Percentiles rank a stretch among this genome's conserved stretches.
phyloP scores from a whole-genome alignment of 2,329 filamentous ascomycete genomes.

The Botryotinia convoluta region DNA sequence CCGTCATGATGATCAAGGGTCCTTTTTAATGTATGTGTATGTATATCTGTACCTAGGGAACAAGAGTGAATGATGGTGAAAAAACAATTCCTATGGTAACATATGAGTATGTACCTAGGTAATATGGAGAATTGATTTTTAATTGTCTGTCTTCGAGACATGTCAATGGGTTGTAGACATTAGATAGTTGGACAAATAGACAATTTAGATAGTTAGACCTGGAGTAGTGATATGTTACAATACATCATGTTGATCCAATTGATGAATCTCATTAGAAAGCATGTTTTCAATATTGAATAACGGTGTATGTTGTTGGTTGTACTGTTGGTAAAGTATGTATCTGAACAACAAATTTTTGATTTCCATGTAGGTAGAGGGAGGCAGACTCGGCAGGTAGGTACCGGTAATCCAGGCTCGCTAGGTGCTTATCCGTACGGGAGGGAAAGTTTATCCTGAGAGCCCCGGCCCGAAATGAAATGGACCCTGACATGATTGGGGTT shows the following conservation, averaged over 20 bases:
- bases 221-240: not conserved
- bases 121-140: not conserved
- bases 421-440: not conserved
- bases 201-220: not conserved
- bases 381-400: not conserved
- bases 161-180: not conserved
- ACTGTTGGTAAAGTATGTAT: not conserved
- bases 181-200: not conserved
- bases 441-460: not conserved
- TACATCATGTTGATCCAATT: not conserved
- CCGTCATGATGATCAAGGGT: constrained; percentile 17
- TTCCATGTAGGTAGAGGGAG: too few relatives aligned
- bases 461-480: not conserved
- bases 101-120: not conserved
- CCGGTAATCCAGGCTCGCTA: not conserved
- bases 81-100: not conserved
- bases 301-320: not conserved
- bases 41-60: not conserved
- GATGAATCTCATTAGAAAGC: not conserved
- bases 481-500: not conserved
- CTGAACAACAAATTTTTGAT: not conserved
- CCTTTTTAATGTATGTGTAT: not conserved
- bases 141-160: not conserved
- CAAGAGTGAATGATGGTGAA: not conserved
- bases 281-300: not conserved